These are phyloP conservation scores for Zygotorulaspora florentina DNA, from an alignment of 805 yeast species.

Conservation along the genomic window DNA sequence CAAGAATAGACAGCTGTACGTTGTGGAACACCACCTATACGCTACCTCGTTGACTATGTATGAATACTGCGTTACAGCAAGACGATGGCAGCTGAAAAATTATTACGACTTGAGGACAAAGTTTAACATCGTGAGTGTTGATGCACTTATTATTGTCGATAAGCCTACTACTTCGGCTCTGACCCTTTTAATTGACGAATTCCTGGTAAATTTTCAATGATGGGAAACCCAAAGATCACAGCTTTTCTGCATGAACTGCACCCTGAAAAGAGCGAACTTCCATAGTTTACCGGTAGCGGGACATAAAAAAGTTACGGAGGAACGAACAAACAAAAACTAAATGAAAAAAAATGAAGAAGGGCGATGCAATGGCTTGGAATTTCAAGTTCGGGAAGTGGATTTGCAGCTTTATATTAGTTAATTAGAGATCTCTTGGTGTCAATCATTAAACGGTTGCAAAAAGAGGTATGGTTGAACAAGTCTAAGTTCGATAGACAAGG, in stretches of 20 bases:
- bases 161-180: background rate
- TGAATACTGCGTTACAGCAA: slow-evolving; percentile 8
- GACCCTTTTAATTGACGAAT: background rate
- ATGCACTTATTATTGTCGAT: background rate
- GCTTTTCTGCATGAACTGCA: slow-evolving; percentile 11
- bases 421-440: too few relatives aligned
- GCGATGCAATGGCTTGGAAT: background rate
- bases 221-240: slow-evolving; percentile 1
- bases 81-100: slow-evolving; percentile 21
- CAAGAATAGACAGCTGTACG: slow-evolving; percentile 9
- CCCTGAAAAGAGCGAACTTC: slow-evolving; percentile 13
- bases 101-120: slow-evolving; percentile 22
- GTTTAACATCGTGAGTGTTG: slow-evolving; percentile 16
- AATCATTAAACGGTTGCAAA: too few relatives aligned
- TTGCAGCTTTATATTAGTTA: too few relatives aligned
- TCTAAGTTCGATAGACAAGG: background rate
- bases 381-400: background rate
- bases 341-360: slow-evolving; percentile 2
- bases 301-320: background rate
- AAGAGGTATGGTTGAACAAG: slow-evolving; percentile 1
- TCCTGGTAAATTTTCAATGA: background rate
- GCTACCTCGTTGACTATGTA: slow-evolving; percentile 21
- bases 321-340: slow-evolving; percentile 4
- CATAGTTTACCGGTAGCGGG: slow-evolving; percentile 5
- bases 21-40: slow-evolving; percentile 20